phyloP scores from a whole-genome alignment of 768 basidiomycete genomes.

The Agaricus blazei region DNA sequence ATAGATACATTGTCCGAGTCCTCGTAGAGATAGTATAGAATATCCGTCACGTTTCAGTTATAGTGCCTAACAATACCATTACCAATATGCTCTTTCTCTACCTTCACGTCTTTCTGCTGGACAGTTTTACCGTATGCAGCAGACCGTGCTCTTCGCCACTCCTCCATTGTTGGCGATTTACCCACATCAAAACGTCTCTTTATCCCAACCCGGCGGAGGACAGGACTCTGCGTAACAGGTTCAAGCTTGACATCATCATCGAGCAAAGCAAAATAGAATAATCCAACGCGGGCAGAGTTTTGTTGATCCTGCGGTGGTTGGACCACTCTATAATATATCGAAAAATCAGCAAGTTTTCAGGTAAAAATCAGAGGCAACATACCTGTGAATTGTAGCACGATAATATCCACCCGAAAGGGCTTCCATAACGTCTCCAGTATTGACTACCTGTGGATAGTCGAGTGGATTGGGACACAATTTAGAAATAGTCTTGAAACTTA shows the following conservation, averaged over 20 bases:
- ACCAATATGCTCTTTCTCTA: slow-evolving; percentile 52
- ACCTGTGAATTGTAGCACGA: slow-evolving; percentile 50
- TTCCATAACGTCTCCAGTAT: slow-evolving; percentile 55
- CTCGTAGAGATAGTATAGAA: no score
- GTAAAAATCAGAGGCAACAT: not conserved
- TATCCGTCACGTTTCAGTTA: not conserved
- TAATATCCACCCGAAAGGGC: slow-evolving; percentile 60
- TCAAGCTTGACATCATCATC: slow-evolving; percentile 45
- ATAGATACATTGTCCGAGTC: no score
- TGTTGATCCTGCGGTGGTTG: slow-evolving; percentile 55
- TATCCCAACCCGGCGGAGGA: slow-evolving; percentile 42
- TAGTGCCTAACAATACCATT: slow-evolving; percentile 56
- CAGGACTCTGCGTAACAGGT: slow-evolving; percentile 42
- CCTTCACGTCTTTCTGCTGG: slow-evolving; percentile 35
- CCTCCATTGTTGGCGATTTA: slow-evolving; percentile 46
- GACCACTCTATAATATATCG: slow-evolving; percentile 35
- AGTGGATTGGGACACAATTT: no score
- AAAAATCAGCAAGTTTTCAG: not conserved
- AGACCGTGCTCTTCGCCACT: slow-evolving; percentile 49
- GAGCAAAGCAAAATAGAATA: slow-evolving; percentile 53
- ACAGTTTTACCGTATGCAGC: slow-evolving; percentile 45
- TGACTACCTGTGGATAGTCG: slow-evolving; percentile 39
- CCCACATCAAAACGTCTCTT: slow-evolving; percentile 28
- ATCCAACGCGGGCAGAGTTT: slow-evolving; percentile 43
- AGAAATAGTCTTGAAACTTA: slow-evolving; percentile 16